Percentiles rank a stretch among this genome's conserved stretches.
Conservation (phyloP, 345 rosid species). For the Rhodomyrtus tomentosa region DNA sequence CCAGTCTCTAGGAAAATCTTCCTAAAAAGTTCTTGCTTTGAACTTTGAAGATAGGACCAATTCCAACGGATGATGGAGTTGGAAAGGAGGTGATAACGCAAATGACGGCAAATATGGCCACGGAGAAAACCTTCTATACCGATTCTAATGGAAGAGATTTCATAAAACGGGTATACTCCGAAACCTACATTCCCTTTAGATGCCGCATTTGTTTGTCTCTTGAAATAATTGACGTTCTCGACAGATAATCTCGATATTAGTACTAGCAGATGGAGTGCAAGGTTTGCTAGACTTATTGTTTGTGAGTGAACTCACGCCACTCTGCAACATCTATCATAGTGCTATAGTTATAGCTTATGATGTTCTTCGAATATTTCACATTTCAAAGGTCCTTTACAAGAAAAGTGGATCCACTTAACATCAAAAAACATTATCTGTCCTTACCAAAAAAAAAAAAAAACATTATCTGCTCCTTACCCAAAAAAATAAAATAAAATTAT, state of each 20-base stretch:
- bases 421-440: not conserved
- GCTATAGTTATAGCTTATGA: not conserved
- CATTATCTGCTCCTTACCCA: too few species aligned
- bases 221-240: not conserved
- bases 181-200: not conserved
- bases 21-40: not conserved
- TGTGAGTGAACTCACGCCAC: not conserved
- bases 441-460: not conserved
- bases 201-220: not conserved
- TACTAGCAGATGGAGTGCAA: not conserved
- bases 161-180: constrained; percentile 56
- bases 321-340: not conserved
- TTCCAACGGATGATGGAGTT: constrained; percentile 30
- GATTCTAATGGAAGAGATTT: constrained; percentile 91
- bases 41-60: constrained; percentile 62
- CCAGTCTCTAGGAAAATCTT: not conserved
- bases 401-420: not conserved
- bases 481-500: too few species aligned
- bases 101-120: constrained; percentile 68
- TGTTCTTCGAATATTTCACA: not conserved
- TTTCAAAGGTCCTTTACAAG: not conserved
- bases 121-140: constrained; percentile 50
- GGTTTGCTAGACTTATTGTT: not conserved
- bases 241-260: not conserved
- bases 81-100: constrained; percentile 78